Evolutionary conservation across 352 stramenopile genomes (phyloP).

Genomic region (Phytophthora syringae): DNA sequence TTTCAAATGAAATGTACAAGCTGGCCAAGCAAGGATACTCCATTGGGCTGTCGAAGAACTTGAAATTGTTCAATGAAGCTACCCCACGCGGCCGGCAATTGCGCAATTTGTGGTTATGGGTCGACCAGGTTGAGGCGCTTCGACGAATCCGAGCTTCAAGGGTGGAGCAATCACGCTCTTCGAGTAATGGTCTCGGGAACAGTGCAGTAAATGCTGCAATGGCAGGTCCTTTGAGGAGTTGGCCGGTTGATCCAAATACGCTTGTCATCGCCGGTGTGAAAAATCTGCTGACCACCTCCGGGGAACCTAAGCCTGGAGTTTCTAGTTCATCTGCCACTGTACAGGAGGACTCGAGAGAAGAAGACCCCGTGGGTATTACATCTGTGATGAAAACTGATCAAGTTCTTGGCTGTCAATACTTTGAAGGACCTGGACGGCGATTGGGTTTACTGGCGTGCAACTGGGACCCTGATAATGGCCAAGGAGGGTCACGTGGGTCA

Average conservation of each 20-base stretch:
- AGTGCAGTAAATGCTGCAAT: constrained; percentile 34
- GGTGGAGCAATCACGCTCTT: constrained; percentile 48
- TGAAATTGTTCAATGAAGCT: constrained; percentile 66
- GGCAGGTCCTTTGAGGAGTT: constrained; percentile 62
- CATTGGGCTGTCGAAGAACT: constrained; percentile 75
- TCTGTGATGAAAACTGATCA: constrained; percentile 69
- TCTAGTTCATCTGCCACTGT: constrained; percentile 15
- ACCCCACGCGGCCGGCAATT: constrained; percentile 57
- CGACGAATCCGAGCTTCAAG: constrained; percentile 66
- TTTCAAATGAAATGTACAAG: constrained; percentile 78
- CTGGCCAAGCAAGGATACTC: constrained; percentile 83
- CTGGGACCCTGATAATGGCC: constrained; percentile 81
- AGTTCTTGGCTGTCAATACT: constrained; percentile 73
- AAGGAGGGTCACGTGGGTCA: constrained; percentile 24
- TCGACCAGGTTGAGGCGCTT: constrained; percentile 82
- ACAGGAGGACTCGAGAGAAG: constrained; percentile 30
- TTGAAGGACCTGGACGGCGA: constrained; percentile 74
- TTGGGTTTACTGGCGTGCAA: constrained; percentile 80
- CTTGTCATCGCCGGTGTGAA: constrained; percentile 72
- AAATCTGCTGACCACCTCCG: constrained; percentile 54
- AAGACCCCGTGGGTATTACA: constrained; percentile 36
- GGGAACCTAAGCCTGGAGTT: constrained; percentile 16
- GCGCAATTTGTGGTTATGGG: constrained; percentile 80
- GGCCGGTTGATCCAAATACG: constrained; percentile 72
- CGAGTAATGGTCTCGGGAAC: constrained; percentile 34